phyloP scores from a whole-genome alignment of 179 eudicot species.

The Heliamphora pulchella region DNA sequence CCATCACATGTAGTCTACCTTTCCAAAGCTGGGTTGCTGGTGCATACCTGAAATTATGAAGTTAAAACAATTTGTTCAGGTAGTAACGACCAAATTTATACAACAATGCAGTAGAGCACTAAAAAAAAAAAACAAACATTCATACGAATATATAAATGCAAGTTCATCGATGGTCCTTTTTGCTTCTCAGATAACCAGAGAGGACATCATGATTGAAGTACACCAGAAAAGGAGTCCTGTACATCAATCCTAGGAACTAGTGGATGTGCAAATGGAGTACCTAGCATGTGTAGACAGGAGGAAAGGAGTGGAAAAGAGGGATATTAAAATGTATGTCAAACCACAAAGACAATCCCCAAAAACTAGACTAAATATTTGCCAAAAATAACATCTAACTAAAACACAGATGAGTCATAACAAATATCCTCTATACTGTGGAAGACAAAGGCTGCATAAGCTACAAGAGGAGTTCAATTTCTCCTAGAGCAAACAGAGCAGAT shows the following conservation, averaged over 20 bases:
- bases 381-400: neutral
- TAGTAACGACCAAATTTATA: neutral
- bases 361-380: neutral
- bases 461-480: neutral
- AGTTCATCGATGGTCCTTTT: neutral
- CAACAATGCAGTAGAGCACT: neutral
- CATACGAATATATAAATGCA: neutral
- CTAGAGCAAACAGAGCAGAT: neutral
- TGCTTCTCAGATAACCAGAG: neutral
- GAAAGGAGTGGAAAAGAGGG: neutral
- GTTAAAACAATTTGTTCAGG: neutral
- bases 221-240: neutral
- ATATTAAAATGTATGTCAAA: neutral
- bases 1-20: conserved; percentile 99
- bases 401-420: neutral
- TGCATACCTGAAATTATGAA: conserved; percentile 62
- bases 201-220: neutral
- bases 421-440: neutral
- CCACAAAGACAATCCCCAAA: neutral
- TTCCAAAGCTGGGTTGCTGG: conserved; percentile 98
- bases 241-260: neutral
- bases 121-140: too few relatives aligned
- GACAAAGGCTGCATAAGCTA: neutral
- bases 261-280: neutral
- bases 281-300: neutral